Base-by-base conservation (phyloP, 2,329 filamentous ascomycete species). In the Alternaria rosae region DNA sequence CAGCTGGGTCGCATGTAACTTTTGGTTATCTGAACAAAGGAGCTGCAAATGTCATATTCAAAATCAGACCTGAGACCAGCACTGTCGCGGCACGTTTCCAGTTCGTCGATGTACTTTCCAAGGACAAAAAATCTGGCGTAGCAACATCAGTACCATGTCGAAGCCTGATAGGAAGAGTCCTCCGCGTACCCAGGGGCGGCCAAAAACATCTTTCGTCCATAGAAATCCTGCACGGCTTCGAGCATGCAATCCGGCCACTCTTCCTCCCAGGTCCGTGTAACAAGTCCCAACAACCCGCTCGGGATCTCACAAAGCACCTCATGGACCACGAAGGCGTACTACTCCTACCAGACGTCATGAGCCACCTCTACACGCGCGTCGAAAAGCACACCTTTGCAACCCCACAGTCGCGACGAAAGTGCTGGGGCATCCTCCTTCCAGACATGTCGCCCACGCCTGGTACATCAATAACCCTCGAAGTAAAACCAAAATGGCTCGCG, bases 401-500 rank as follows among this genome's bases (percentile, higher is more conserved):
- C 17, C 43, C 10, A 11, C 30, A 25, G n/a, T 28, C 56, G 32
- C 48, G 50, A 35, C 48, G 53, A 12, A 50, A 20, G 15, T 57
- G 57, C 21, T 66, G 61, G 48, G 76, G 73, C 10, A 72, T 79
- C 12, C 64, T 78, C 4, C 68, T 79, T 2, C 70, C 69, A 17
- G 60, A 79, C 54, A 76, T 79, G 73, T 73, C 72, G 5, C 68
- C 75, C 11, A 41, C 55, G 1, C 38, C 65, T 3, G 68, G 65
- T 26, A 53, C 48, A 26, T 69, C 72, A 3, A 61, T 75, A 50
- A 78, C 74, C 3, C 67, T 80, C 25, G 81, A 85, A 62, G 71
- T 84, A 57, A 85, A 85, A 61, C 82, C 82, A 0, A 85, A 85
- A 58, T 85, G 83, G 83, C 75, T 85, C 3, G 59, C 70, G 7